phyloP scores from a whole-genome alignment of 176 grass and related monocot species.

The Tuctoria greenei region DNA sequence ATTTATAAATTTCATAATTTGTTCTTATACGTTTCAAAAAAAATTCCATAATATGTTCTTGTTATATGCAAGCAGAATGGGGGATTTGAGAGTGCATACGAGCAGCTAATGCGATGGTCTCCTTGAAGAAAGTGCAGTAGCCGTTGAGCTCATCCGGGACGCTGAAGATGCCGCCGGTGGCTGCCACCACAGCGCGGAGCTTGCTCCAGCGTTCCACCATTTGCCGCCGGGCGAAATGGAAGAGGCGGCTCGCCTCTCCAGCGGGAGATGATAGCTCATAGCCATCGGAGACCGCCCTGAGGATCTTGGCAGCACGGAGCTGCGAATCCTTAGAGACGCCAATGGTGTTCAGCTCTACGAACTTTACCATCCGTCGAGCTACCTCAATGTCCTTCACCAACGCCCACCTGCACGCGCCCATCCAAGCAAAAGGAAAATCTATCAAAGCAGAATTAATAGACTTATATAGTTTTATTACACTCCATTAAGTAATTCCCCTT shows the following conservation, averaged over 20 bases:
- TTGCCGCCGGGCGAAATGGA: constrained; percentile 43
- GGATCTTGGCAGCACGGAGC: constrained; percentile 67
- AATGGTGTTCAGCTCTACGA: constrained; percentile 69
- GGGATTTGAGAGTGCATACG: neutral
- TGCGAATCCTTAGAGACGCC: constrained; percentile 92
- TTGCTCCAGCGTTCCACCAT: constrained; percentile 42
- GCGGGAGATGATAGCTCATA: constrained; percentile 29
- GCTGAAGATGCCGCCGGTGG: constrained; percentile 48
- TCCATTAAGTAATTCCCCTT: no score
- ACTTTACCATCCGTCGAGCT: constrained; percentile 60
- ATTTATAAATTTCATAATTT: no score
- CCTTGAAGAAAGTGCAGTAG: constrained; percentile 46
- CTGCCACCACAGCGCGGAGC: constrained; percentile 33
- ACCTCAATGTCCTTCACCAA: constrained; percentile 62
- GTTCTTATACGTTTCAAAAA: no score
- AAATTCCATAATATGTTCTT: no score
- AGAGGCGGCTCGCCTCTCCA: constrained; percentile 8
- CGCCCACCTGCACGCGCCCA: constrained; percentile 55
- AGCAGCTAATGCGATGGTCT: constrained; percentile 16
- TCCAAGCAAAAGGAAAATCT: neutral
- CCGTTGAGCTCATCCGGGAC: constrained; percentile 27
- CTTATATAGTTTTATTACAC: neutral
- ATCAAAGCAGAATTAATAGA: neutral
- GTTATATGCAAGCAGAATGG: no score
- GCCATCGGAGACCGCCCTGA: constrained; percentile 40